phyloP scores from a whole-genome alignment of 1,284 basidiomycete genomes.

The Fistulinella staudtii region DNA sequence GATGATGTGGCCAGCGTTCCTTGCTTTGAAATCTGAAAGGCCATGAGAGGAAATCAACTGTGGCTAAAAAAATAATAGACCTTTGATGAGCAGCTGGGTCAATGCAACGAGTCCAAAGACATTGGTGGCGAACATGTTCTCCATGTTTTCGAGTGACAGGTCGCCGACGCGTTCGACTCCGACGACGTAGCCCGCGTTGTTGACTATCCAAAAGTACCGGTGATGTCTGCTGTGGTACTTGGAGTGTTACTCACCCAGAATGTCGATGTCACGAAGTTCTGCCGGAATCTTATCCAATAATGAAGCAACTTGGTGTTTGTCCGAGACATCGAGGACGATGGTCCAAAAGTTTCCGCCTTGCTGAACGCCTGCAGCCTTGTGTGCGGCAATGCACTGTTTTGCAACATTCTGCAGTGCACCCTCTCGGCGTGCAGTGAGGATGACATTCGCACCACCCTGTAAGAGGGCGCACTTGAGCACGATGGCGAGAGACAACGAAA shows the following conservation, averaged over 20 bases:
- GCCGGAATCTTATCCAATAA: slow-evolving; percentile 67
- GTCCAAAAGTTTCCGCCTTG: slow-evolving; percentile 67
- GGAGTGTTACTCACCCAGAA: slow-evolving; percentile 68
- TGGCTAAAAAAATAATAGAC: slow-evolving; percentile 35
- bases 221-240: no score
- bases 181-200: slow-evolving; percentile 85
- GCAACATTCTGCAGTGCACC: slow-evolving; percentile 64
- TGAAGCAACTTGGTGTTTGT: slow-evolving; percentile 61
- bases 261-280: slow-evolving; percentile 65
- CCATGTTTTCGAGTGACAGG: slow-evolving; percentile 71
- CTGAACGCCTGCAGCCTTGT: slow-evolving; percentile 67
- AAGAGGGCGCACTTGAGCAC: neutral
- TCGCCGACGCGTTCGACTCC: slow-evolving; percentile 82
- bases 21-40: slow-evolving; percentile 79
- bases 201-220: no score
- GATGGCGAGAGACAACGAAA: neutral
- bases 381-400: slow-evolving; percentile 63
- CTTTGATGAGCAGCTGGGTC: slow-evolving; percentile 74
- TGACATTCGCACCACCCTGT: slow-evolving; percentile 75
- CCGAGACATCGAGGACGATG: slow-evolving; percentile 71
- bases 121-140: slow-evolving; percentile 91
- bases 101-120: slow-evolving; percentile 85
- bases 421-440: slow-evolving; percentile 65
- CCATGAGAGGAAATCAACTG: neutral
- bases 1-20: slow-evolving; percentile 88